Base-by-base conservation (phyloP, 202 grass and related monocot genomes). In the Panicum virgatum region DNA sequence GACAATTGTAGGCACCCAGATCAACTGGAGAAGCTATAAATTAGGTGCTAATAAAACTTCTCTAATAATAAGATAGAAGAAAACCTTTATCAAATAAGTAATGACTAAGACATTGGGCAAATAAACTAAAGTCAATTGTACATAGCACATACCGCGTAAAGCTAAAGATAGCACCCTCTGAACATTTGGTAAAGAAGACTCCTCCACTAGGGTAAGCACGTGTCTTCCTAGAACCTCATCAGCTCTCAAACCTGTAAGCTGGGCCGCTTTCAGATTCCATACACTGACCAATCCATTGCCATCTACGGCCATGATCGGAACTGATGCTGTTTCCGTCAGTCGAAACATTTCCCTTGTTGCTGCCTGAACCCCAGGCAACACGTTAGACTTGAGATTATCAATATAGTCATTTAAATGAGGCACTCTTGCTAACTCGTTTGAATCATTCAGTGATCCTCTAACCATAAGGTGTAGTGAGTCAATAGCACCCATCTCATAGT, bases 401-500 rank as follows among this genome's bases (percentile, higher is more conserved):
- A 95, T 81, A 66, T 84, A 66, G 50, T 87, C 82, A 56, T 87
- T 86, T 25, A 89, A 47, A 22, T 66, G 57, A 22, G 76, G 62
- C 72, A 51, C 73, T 54, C 39, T 64, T 56, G 34, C 50, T n/a
- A 65, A 44, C 25, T 73, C 76, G 26, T 19, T n/a, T 39, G 20
- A 56, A 40, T 85, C 88, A 80, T 71, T 90, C 52, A 94, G 62
- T 3, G 87, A 72, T 57, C 91, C 89, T 69, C 95, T 86, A 26
- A 98, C 84, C 81, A 98, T 93, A 61, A 98, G 90, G 82, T 94
- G 95, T 52, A 95, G 47, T 4, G 95, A 92, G 80, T 95, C 90
- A 80, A 98, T 90, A 29, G 95, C 95, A 89, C 93, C 92, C 92
- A 98, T 95, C 65, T 98, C 95, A 12, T 91, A 90, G 66, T 93